Conservation (phyloP, 2,329 filamentous ascomycete species). For the Neonectria sp. region DNA sequence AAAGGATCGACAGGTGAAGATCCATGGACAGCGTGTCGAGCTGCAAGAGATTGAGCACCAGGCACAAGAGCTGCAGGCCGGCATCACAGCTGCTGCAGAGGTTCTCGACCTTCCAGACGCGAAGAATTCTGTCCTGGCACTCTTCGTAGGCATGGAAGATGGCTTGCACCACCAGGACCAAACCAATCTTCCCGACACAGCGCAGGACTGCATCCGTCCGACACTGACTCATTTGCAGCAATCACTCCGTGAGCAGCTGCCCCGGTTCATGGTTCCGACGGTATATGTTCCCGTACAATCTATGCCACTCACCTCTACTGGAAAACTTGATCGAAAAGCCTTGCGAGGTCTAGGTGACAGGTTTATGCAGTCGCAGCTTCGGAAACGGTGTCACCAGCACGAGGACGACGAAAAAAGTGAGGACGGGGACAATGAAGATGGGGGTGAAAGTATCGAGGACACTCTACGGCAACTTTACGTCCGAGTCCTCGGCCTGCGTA, state of each 20-base stretch:
- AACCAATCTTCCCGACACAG: background rate
- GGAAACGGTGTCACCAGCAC: too few species aligned
- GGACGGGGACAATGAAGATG: background rate
- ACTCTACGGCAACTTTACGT: background rate
- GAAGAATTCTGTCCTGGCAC: background rate
- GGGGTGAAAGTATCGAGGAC: background rate
- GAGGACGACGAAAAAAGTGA: background rate
- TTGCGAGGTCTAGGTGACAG: background rate
- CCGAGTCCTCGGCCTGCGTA: background rate
- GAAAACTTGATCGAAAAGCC: background rate
- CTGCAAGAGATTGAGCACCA: constrained; percentile 9
- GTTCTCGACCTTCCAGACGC: background rate
- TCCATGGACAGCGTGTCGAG: constrained; percentile 19
- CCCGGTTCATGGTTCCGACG: background rate
- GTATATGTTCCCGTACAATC: background rate
- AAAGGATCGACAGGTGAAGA: constrained; percentile 20
- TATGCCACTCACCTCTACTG: background rate
- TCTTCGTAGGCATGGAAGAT: background rate
- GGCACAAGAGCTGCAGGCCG: background rate
- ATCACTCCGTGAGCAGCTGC: background rate
- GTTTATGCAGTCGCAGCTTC: background rate
- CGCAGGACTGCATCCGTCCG: background rate
- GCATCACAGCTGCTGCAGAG: background rate
- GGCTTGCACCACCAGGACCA: background rate
- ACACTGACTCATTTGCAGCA: background rate